These are phyloP conservation scores for Stephania cephalantha DNA, from an alignment of 164 flowering plant genomes.

Conservation along the genomic window DNA sequence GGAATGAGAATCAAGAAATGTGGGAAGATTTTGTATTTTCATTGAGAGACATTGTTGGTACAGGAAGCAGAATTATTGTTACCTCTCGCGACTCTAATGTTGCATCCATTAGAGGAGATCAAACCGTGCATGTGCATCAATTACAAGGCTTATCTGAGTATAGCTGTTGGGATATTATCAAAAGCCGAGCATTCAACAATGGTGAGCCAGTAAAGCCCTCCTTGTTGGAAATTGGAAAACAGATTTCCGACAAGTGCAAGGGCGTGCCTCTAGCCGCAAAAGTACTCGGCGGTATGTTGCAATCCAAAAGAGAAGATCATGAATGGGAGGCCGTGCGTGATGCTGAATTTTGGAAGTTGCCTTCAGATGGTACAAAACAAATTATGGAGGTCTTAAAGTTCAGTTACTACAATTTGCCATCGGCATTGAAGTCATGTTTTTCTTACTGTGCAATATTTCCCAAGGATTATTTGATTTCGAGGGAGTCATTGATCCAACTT, in stretches of 20 bases:
- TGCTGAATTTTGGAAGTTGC: slow-evolving; percentile 5
- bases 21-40: too few relatives aligned
- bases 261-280: slow-evolving; percentile 8
- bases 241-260: neutral
- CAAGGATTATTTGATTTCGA: neutral
- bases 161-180: slow-evolving; percentile 6
- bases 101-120: too few relatives aligned
- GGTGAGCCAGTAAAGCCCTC: neutral
- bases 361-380: neutral
- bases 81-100: too few relatives aligned
- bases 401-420: slow-evolving; percentile 1
- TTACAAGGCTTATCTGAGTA: neutral
- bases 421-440: slow-evolving; percentile 6
- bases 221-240: slow-evolving; percentile 1
- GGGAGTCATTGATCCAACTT: neutral
- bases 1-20: too few relatives aligned
- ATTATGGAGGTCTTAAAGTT: neutral
- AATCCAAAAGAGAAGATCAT: neutral
- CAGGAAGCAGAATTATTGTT: too few relatives aligned
- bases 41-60: too few relatives aligned
- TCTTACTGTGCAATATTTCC: slow-evolving; percentile 6
- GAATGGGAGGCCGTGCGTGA: slow-evolving; percentile 1
- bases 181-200: neutral
- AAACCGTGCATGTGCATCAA: too few relatives aligned
- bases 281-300: slow-evolving; percentile 2